Percentiles rank a stretch among this genome's conserved stretches.
Conservation (phyloP, 768 basidiomycete species). For the Naganishia vaughanmartiniae region DNA sequence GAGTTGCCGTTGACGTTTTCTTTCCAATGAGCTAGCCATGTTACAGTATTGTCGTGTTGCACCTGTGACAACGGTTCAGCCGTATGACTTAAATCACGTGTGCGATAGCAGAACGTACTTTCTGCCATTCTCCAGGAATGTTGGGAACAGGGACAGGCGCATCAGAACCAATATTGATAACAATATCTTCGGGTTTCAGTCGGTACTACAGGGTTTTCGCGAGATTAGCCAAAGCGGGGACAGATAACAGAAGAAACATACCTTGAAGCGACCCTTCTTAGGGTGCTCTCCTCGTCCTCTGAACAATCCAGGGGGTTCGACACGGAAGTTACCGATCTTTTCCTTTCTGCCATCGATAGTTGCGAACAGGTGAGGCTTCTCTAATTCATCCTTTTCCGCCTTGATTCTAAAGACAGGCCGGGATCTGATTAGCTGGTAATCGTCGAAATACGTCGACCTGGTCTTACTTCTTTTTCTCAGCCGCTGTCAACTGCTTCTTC, state of each 20-base stretch:
- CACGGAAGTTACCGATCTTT: constrained; percentile 95
- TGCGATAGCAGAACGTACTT: not conserved
- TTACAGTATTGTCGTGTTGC: constrained; percentile 87
- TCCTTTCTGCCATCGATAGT: constrained; percentile 94
- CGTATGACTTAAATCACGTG: not conserved
- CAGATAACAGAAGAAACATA: not conserved
- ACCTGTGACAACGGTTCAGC: constrained; percentile 31
- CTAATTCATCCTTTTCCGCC: constrained; percentile 75
- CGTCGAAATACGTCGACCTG: constrained; percentile 12
- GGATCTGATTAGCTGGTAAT: not conserved
- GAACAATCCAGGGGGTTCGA: constrained; percentile 98
- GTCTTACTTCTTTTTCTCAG: constrained; percentile 77
- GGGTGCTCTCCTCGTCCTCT: constrained; percentile 97
- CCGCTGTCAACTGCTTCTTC: constrained; percentile 78
- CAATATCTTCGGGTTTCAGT: constrained; percentile 90
- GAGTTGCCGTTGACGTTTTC: constrained; percentile 94
- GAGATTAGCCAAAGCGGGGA: constrained; percentile 48
- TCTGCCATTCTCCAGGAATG: constrained; percentile 77
- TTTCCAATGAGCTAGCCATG: constrained; percentile 98
- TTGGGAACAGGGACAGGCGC: constrained; percentile 79
- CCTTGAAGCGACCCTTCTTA: constrained; percentile 67
- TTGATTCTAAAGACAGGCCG: constrained; percentile 57
- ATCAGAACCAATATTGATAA: constrained; percentile 82
- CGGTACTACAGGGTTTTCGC: constrained; percentile 70
- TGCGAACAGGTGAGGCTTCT: constrained; percentile 80